Evolutionary conservation across 2,329 filamentous ascomycete genomes (phyloP).

Genomic region (Furcasterigmium furcatum): DNA sequence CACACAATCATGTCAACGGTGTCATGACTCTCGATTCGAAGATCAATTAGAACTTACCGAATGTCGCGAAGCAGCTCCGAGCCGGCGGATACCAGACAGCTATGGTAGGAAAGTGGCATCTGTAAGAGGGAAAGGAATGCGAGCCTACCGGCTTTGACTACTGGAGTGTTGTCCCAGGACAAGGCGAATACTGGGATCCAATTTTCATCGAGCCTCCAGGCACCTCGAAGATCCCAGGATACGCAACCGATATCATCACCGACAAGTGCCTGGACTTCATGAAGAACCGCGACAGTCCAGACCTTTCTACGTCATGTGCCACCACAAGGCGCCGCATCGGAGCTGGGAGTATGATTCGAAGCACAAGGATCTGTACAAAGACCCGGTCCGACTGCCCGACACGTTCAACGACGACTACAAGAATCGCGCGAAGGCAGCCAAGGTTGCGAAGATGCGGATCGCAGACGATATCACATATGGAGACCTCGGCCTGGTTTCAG

Average conservation of each 20-base stretch:
- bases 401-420: slow-evolving; percentile 53
- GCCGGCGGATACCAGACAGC: slow-evolving; percentile 44
- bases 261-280: slow-evolving; percentile 44
- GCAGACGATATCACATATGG: slow-evolving; percentile 48
- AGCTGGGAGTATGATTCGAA: slow-evolving; percentile 48
- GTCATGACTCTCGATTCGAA: slow-evolving; percentile 45
- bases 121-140: slow-evolving; percentile 42
- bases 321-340: slow-evolving; percentile 53
- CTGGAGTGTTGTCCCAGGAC: slow-evolving; percentile 47
- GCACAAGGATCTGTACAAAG: slow-evolving; percentile 45
- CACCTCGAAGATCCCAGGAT: slow-evolving; percentile 30
- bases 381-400: slow-evolving; percentile 40
- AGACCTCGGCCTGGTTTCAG: slow-evolving; percentile 42
- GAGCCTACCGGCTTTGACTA: slow-evolving; percentile 49
- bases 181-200: slow-evolving; percentile 50
- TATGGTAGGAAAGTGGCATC: slow-evolving; percentile 53
- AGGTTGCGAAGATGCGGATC: slow-evolving; percentile 47
- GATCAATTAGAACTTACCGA: slow-evolving; percentile 47
- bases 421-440: slow-evolving; percentile 45
- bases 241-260: slow-evolving; percentile 50
- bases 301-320: slow-evolving; percentile 54
- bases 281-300: slow-evolving; percentile 20
- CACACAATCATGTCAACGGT: slow-evolving; percentile 50
- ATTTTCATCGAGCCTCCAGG: slow-evolving; percentile 39
- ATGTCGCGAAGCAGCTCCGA: slow-evolving; percentile 47